Percentiles rank a stretch among this genome's conserved stretches.
Evolutionary conservation across 495 filamentous ascomycete species (phyloP).

Genomic region (Venustampulla echinocandica): DNA sequence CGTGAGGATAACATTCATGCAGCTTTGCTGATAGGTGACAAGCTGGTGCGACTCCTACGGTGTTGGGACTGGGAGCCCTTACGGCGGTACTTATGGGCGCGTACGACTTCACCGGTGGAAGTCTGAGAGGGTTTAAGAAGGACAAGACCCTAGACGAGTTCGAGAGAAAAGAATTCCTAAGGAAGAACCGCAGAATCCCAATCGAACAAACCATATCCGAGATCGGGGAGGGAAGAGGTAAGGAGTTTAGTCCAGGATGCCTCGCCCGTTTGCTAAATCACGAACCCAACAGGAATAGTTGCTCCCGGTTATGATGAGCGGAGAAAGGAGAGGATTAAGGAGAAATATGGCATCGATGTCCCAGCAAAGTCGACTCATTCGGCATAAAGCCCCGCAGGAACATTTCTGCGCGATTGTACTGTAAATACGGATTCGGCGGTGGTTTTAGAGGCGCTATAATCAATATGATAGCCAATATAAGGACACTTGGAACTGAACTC

Average conservation of each 20-base stretch:
- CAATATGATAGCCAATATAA: too few relatives aligned
- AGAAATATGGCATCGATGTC: conserved; percentile 86
- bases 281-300: conserved; percentile 61
- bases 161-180: conserved; percentile 64
- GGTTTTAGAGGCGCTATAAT: too few relatives aligned
- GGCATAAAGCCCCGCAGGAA: not conserved
- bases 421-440: conserved; percentile 13
- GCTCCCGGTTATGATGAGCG: conserved; percentile 82
- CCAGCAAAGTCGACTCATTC: conserved; percentile 11
- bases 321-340: conserved; percentile 72
- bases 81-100: conserved; percentile 55
- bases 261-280: conserved; percentile 24
- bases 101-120: conserved; percentile 72
- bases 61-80: conserved; percentile 66
- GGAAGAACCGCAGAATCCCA: conserved; percentile 65
- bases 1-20: not conserved
- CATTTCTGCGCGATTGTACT: not conserved
- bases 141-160: conserved; percentile 66
- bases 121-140: conserved; percentile 46
- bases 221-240: conserved; percentile 87
- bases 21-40: not conserved
- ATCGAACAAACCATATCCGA: conserved; percentile 74
- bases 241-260: conserved; percentile 21
- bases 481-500: too few relatives aligned
- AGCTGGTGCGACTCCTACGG: conserved; percentile 71